Conservation (phyloP, 306 rosid genomes). For the Lathyrus tuberosus region DNA sequence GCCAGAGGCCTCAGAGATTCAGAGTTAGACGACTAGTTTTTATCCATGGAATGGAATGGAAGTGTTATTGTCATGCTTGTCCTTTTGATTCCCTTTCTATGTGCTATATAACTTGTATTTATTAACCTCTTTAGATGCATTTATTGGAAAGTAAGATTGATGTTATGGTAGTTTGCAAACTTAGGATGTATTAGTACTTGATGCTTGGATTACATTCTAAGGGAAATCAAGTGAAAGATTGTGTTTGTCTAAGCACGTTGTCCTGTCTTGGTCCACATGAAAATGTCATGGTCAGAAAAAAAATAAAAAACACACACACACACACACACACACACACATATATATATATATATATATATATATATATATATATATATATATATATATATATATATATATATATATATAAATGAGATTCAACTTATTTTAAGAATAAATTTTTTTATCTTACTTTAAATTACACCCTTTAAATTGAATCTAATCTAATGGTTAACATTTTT, state of each 20-base stretch:
- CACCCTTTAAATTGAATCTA: no score
- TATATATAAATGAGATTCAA: no score
- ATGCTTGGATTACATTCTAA: slow-evolving; percentile 46
- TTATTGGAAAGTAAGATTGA: slow-evolving; percentile 22
- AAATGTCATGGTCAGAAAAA: not conserved
- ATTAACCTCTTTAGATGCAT: not conserved
- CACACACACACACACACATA: no score
- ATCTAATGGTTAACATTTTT: no score
- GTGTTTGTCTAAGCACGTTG: slow-evolving; percentile 33
- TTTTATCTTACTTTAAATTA: no score
- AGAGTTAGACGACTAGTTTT: slow-evolving; percentile 17
- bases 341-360: no score
- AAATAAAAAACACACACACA: no score
- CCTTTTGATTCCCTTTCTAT: slow-evolving; percentile 41
- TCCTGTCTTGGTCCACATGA: slow-evolving; percentile 39
- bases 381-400: no score
- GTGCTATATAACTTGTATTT: not conserved
- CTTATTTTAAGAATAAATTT: no score
- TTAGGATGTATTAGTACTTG: slow-evolving; percentile 31
- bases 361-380: no score
- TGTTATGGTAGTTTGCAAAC: slow-evolving; percentile 12
- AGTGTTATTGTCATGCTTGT: slow-evolving; percentile 27
- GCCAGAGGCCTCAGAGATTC: not conserved
- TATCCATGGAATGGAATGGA: not conserved
- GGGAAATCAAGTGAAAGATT: slow-evolving; percentile 37